phyloP scores from a whole-genome alignment of 2,329 filamentous ascomycete genomes.

The Teratosphaeria viscida region DNA sequence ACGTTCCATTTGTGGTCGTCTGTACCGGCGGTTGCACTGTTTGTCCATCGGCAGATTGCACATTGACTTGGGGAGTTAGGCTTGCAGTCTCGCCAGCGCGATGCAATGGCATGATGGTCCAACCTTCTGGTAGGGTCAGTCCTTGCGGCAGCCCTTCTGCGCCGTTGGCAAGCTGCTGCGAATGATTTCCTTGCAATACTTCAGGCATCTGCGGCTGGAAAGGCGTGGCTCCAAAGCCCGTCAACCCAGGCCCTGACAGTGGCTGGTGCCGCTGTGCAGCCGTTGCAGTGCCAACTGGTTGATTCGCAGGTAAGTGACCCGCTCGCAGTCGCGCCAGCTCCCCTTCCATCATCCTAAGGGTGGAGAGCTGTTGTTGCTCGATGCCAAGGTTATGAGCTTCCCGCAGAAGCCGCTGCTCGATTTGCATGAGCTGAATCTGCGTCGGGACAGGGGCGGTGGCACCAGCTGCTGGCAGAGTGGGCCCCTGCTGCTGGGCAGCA shows the following conservation, averaged over 20 bases:
- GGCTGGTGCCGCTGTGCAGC: constrained; percentile 11
- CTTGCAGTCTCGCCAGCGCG: constrained; percentile 14
- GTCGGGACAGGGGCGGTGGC: constrained; percentile 30
- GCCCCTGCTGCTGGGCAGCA: constrained; percentile 5
- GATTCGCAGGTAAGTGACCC: constrained; percentile 14
- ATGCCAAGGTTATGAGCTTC: constrained; percentile 54
- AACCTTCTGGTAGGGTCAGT: constrained; percentile 43
- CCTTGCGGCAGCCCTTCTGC: constrained; percentile 41
- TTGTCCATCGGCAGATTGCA: not conserved
- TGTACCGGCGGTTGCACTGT: constrained; percentile 3
- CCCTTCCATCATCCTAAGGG: constrained; percentile 55
- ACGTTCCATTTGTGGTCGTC: constrained; percentile 4
- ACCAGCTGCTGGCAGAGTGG: constrained; percentile 1
- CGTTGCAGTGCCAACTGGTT: constrained; percentile 7
- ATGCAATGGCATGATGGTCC: constrained; percentile 38
- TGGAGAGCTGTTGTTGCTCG: constrained; percentile 56
- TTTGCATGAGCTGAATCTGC: constrained; percentile 50
- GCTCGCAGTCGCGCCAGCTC: constrained; percentile 58
- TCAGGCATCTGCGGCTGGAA: constrained; percentile 14
- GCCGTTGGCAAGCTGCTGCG: constrained; percentile 29
- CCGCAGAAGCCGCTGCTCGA: constrained; percentile 58
- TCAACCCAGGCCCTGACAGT: not conserved
- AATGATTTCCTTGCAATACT: constrained; percentile 13
- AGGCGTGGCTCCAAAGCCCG: not conserved
- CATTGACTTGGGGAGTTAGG: not conserved